Percentiles rank a stretch among this genome's conserved stretches.
Evolutionary conservation across 495 filamentous ascomycete genomes (phyloP).

Genomic region (Bacidia gigantensis): DNA sequence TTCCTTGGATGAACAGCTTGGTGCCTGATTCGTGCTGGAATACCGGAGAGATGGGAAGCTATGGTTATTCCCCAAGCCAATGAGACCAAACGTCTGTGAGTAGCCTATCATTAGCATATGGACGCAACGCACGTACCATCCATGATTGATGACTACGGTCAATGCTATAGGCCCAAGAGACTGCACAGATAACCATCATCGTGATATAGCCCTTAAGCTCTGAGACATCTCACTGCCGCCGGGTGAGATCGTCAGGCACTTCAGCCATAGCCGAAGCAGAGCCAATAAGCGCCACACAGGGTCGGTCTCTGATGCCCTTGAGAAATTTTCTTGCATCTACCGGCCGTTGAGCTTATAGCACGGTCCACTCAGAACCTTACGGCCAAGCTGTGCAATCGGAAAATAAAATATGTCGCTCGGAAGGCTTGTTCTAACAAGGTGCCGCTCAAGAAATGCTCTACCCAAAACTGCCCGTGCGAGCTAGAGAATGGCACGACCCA

Average conservation of each 20-base stretch:
- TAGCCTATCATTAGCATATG: not conserved
- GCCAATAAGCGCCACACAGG: not conserved
- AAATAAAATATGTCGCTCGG: not conserved
- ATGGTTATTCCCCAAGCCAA: not conserved
- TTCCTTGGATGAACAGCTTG: not conserved
- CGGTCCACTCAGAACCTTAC: not conserved
- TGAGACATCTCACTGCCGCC: not conserved
- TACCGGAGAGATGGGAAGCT: not conserved
- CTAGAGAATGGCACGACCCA: slow-evolving; percentile 1
- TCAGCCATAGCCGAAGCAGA: not conserved
- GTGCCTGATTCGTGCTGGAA: not conserved
- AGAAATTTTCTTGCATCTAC: not conserved
- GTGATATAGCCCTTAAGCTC: not conserved
- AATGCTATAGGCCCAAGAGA: not conserved
- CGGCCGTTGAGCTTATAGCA: not conserved
- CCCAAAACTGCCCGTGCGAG: not conserved
- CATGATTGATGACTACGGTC: not conserved
- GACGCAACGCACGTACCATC: not conserved
- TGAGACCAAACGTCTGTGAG: not conserved
- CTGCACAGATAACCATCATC: not conserved
- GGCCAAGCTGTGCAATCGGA: not conserved
- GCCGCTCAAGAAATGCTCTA: not conserved
- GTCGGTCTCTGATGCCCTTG: not conserved
- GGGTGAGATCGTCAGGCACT: not conserved
- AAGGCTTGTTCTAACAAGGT: not conserved